Percentiles rank a stretch among this genome's conserved stretches.
These are phyloP conservation scores for Hirschfeldia incana DNA, from an alignment of 345 rosid species.

Conservation along the genomic window DNA sequence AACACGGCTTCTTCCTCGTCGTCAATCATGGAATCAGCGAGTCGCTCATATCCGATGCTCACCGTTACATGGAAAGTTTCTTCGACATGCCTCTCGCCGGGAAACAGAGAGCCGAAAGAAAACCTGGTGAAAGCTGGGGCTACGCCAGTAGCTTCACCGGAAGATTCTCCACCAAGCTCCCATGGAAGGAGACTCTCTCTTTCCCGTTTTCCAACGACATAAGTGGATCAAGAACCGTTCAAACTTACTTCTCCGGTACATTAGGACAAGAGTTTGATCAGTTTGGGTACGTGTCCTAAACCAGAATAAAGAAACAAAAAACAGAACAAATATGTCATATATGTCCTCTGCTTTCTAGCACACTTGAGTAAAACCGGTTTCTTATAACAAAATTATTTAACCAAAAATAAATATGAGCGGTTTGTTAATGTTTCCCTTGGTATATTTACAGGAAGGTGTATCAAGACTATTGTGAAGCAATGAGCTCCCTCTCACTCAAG, in stretches of 20 bases:
- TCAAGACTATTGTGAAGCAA: conserved; percentile 80
- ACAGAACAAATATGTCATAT: conserved; percentile 17
- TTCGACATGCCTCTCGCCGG: conserved; percentile 70
- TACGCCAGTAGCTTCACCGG: conserved; percentile 99
- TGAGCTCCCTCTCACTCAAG: conserved; percentile 82
- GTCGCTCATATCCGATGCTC: conserved; percentile 64
- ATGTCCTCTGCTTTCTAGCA: conserved; percentile 21
- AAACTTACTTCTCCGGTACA: conserved; percentile 56
- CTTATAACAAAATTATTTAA: background rate
- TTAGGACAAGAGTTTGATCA: conserved; percentile 66
- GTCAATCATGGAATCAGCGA: conserved; percentile 82
- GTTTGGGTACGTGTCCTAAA: conserved; percentile 61
- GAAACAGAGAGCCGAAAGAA: conserved; percentile 78
- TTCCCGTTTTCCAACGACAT: conserved; percentile 57
- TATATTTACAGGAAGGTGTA: conserved; percentile 55
- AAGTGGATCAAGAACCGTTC: conserved; percentile 46
- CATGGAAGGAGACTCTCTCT: conserved; percentile 98
- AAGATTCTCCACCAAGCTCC: conserved; percentile 82
- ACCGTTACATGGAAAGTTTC: conserved; percentile 63
- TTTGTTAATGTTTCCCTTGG: background rate
- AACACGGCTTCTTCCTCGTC: conserved; percentile 90
- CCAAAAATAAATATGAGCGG: conserved; percentile 1
- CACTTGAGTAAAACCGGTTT: conserved; percentile 15
- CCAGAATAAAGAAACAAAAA: conserved; percentile 14
- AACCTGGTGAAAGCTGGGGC: conserved; percentile 79